Percentiles rank a stretch among this genome's conserved stretches.
Evolutionary conservation across 495 filamentous ascomycete genomes (phyloP).

Genomic region (Lasiosphaeriaceae sp.): DNA sequence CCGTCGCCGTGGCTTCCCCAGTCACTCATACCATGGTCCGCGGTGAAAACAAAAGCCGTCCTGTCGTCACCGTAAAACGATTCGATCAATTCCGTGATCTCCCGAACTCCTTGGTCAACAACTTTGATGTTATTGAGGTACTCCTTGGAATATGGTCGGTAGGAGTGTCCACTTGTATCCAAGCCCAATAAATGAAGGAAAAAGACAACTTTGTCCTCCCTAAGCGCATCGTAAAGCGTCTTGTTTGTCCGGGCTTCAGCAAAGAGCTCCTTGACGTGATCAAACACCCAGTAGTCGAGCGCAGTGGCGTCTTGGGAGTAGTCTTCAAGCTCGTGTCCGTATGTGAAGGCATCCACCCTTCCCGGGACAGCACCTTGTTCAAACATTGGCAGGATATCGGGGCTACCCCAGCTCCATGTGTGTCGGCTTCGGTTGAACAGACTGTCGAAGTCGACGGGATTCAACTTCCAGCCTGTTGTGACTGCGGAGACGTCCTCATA

Average conservation of each 20-base stretch:
- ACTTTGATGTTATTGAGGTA: conserved; percentile 94
- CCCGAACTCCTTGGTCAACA: conserved; percentile 82
- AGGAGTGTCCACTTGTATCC: conserved; percentile 86
- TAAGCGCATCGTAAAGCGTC: conserved; percentile 69
- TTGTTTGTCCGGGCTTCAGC: conserved; percentile 69
- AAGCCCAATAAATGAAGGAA: conserved; percentile 96
- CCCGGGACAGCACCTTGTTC: conserved; percentile 87
- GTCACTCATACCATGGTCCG: conserved; percentile 98
- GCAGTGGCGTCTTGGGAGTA: conserved; percentile 75
- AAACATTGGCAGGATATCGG: conserved; percentile 98
- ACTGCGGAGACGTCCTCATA: conserved; percentile 99
- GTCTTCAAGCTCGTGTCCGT: conserved; percentile 82
- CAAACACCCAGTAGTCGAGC: conserved; percentile 94
- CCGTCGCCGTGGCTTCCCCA: conserved; percentile 97
- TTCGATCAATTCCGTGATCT: conserved; percentile 76
- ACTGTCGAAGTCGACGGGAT: conserved; percentile 97
- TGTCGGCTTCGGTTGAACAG: conserved; percentile 96
- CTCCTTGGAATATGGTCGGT: conserved; percentile 90
- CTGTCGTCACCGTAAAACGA: conserved; percentile 90
- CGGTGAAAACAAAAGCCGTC: conserved; percentile 95
- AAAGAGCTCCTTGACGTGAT: conserved; percentile 84
- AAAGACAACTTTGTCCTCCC: conserved; percentile 86
- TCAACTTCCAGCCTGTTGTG: conserved; percentile 97
- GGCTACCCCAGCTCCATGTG: conserved; percentile 99
- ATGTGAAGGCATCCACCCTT: conserved; percentile 77